Base-by-base conservation (phyloP, 768 basidiomycete species). In the Holtermannia corniformis region DNA sequence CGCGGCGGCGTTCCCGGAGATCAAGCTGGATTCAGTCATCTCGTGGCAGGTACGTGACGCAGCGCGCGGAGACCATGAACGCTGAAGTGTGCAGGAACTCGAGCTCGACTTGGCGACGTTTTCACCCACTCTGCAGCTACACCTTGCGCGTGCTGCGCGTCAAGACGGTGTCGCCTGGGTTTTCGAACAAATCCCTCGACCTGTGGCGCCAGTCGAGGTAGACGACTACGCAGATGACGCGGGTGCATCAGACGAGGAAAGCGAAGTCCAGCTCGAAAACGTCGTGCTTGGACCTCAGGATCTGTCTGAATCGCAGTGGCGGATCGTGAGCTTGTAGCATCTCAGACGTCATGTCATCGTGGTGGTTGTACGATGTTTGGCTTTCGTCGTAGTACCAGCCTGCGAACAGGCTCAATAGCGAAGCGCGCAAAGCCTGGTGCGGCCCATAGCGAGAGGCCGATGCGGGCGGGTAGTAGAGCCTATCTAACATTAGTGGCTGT, bases 381-480 rank as follows among this genome's bases (percentile, higher is more conserved):
- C 50, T 37, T 52, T 56, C 37, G 54, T 52, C 2, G 25, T 23
- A 27, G 49, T 47, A 56, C 50, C 25, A 55, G 50, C 41, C 51
- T 49, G 28, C 80, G 75, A 41, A 83, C 64, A 5, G 87, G 86
- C 44, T 84, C 81, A 7, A 87, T 63, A n/a, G 83, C 60, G 3
- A 74, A 52, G 52, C 86, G 76, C 3, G 86, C 84, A 68, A 89
- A 86, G 24, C 77, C 75, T 10, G 87, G 87, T 1, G 86, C 76
- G 2, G 85, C 72, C 67, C 84, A 87, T 24, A 89, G 54, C 1
- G 86, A 87, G 1, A 80, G 64, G 0, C 79, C 86, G 56, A 90
- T 79, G 13, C 87, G 79, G 20, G 83, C 62, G 14, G 87, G 87
- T 3, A 89, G 67, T 10, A 88, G 63, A 0, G 84, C 85, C 87